Base-by-base conservation (phyloP, 495 filamentous ascomycete genomes). In the Xylaria intraflava region DNA sequence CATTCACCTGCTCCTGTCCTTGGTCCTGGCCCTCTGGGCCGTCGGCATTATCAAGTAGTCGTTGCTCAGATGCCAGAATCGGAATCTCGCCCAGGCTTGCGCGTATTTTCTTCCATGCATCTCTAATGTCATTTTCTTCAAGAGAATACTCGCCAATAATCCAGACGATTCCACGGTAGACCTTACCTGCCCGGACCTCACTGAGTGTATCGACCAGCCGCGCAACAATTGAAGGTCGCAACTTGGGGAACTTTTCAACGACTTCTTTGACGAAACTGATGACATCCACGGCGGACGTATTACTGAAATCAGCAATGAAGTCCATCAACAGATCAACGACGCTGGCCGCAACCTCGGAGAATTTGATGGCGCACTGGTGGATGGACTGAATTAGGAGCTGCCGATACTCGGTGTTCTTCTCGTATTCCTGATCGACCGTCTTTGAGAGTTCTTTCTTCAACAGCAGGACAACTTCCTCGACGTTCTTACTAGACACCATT, bases 231-330 rank as follows among this genome's bases (percentile, higher is more conserved):
- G 88, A 84, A 16, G 83, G 78, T 38, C 94, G 84, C 44, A 99
- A 78, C 52, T 89, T 82, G 17, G 94, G 92, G 78, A 96, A 99
- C 65, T 93, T 95, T 74, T 99, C 94, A 3, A 96, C 94, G 6
- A 99, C 94, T 65, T 99, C 94, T 70, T 99, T 99, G 42, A 97
- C 91, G 58, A 99, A 99, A 17, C 88, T 87, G 62, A 99, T 96
- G 10, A 99, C 91, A 72, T 99, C 94, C 24, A 99, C 89, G 1
- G 94, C 93, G 2, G 91, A 95, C 39, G 89, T 86, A 63, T 90
- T 96, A 78, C 93, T 97, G 70, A 96, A 96, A 67, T 99, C 94
- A 49, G 87, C 89, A 66, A 99, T 97, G 65, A 97, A 96, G 65
- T 99, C 93, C 91, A 99, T 99, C n/a, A 99, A 74, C 7, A 96